phyloP scores from a whole-genome alignment of 345 rosid species.

The Acer negundo region DNA sequence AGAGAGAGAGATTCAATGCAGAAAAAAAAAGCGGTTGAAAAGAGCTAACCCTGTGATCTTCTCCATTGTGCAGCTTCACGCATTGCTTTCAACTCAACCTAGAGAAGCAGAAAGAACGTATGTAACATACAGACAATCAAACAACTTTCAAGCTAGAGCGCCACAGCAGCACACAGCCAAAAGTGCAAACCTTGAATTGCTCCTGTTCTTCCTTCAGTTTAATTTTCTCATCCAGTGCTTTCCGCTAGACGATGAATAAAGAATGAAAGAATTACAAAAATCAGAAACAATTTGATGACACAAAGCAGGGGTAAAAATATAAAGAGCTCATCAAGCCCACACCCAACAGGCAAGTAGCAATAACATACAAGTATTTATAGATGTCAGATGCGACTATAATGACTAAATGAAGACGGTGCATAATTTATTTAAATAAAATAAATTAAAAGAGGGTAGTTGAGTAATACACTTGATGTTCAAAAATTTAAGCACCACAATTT shows the following conservation, averaged over 20 bases:
- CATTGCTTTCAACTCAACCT: conserved; percentile 85
- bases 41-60: conserved; percentile 73
- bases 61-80: conserved; percentile 95
- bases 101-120: conserved; percentile 17
- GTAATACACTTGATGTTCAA: background rate
- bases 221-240: conserved; percentile 84
- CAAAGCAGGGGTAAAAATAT: background rate
- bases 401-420: background rate
- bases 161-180: conserved; percentile 1
- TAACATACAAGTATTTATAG: background rate
- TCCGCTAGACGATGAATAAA: conserved; percentile 55
- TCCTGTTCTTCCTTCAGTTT: conserved; percentile 87
- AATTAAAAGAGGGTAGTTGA: background rate
- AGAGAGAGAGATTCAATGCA: background rate
- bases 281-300: background rate
- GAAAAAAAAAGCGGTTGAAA: conserved; percentile 2
- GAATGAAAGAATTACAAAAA: background rate
- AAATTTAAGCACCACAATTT: background rate
- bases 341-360: background rate
- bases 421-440: background rate
- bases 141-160: conserved; percentile 14
- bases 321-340: background rate
- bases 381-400: background rate
- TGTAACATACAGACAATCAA: conserved; percentile 7
- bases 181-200: conserved; percentile 69